Conservation (phyloP, 371 early-diverging fungal genomes). For the Mucor ambiguus region DNA sequence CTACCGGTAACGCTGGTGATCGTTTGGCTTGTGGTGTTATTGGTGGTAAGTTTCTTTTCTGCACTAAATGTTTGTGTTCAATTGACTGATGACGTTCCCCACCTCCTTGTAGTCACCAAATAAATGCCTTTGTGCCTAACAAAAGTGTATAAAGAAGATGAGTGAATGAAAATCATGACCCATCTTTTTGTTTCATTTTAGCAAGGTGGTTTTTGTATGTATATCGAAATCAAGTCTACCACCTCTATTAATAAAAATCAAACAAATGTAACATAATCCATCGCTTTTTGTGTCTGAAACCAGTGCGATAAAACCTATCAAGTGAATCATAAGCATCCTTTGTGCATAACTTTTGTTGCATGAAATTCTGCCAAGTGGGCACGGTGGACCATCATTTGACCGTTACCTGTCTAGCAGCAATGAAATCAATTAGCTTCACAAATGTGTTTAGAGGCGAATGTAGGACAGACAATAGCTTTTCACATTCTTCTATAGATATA, state of each 20-base stretch:
- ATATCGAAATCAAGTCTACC: not conserved
- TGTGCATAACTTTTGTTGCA: not conserved
- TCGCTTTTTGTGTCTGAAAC: not conserved
- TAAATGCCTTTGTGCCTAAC: slow-evolving; percentile 3
- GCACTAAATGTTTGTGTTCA: not conserved
- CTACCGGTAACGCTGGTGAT: slow-evolving; percentile 84
- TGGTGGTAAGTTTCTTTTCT: slow-evolving; percentile 55
- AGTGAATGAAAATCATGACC: not conserved
- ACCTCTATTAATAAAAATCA: not conserved
- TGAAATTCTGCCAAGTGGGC: not conserved
- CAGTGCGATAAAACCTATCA: not conserved
- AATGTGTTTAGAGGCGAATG: not conserved
- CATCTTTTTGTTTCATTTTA: slow-evolving; percentile 6
- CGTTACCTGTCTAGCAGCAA: too few species aligned
- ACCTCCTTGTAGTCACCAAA: slow-evolving; percentile 21
- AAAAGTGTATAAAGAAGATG: slow-evolving; percentile 1
- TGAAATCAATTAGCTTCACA: too few species aligned
- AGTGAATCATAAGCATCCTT: not conserved
- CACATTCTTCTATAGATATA: not conserved
- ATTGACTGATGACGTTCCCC: slow-evolving; percentile 21
- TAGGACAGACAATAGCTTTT: not conserved
- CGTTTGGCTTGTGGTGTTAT: slow-evolving; percentile 93
- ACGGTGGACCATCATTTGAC: too few species aligned
- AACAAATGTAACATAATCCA: not conserved
- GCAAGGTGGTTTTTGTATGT: not conserved